Conservation (phyloP, 2,329 filamentous ascomycete species). For the Neonectria sp. region DNA sequence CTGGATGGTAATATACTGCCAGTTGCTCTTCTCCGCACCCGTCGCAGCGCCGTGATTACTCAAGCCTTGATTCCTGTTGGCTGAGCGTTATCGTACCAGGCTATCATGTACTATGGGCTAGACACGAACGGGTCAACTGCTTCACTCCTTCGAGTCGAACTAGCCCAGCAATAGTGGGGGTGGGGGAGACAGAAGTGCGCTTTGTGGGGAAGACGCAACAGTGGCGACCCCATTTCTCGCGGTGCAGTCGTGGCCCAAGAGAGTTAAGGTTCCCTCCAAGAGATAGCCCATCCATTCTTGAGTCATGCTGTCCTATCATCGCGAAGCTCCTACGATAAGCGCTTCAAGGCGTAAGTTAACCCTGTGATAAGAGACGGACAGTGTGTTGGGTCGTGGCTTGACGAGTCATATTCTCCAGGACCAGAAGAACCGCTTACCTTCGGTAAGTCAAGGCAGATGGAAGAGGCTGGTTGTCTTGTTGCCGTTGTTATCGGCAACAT, state of each 20-base stretch:
- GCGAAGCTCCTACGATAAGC: conserved; percentile 20
- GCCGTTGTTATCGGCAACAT: no score
- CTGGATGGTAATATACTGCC: conserved; percentile 18
- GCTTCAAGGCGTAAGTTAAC: neutral
- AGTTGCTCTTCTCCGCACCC: conserved; percentile 9
- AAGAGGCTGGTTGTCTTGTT: no score
- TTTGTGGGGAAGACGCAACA: conserved; percentile 6
- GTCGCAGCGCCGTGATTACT: neutral
- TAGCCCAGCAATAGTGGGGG: conserved; percentile 24
- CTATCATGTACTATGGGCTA: conserved; percentile 11
- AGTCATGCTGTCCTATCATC: conserved; percentile 5
- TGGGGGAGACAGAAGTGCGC: conserved; percentile 11
- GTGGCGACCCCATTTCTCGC: conserved; percentile 14
- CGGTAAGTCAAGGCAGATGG: neutral
- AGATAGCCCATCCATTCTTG: conserved; percentile 3
- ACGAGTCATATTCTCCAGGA: conserved; percentile 18
- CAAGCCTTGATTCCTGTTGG: conserved; percentile 10
- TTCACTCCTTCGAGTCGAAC: neutral
- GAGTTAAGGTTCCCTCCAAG: conserved; percentile 10
- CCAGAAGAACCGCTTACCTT: conserved; percentile 1
- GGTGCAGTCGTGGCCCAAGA: conserved; percentile 1
- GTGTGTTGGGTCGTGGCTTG: neutral
- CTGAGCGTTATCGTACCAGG: neutral
- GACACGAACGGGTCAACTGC: neutral
- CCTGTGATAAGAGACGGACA: conserved; percentile 4